Conservation (phyloP, 441 rosid species). For the Adansonia madagascariensis region DNA sequence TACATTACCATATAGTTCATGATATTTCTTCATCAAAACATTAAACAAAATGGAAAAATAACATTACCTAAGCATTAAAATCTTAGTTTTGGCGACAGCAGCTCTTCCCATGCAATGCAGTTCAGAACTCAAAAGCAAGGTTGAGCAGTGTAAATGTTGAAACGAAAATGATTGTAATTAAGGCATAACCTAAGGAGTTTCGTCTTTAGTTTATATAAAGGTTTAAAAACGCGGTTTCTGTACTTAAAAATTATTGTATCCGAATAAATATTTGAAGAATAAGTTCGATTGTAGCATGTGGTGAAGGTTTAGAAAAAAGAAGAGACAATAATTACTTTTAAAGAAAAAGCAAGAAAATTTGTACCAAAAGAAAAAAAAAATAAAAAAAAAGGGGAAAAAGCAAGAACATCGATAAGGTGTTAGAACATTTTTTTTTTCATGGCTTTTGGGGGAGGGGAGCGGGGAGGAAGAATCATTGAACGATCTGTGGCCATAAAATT, state of each 20-base stretch:
- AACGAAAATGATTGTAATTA: neutral
- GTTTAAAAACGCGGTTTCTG: slow-evolving; percentile 10
- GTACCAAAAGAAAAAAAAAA: no score
- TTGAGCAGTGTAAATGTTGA: neutral
- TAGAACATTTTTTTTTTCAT: neutral
- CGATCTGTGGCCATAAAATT: slow-evolving; percentile 6
- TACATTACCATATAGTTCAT: neutral
- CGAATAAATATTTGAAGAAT: neutral
- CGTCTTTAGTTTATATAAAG: neutral
- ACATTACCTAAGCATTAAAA: slow-evolving; percentile 31
- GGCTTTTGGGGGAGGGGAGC: neutral
- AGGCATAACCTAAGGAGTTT: neutral
- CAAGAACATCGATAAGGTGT: neutral
- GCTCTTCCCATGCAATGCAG: slow-evolving; percentile 30
- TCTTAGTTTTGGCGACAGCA: slow-evolving; percentile 24
- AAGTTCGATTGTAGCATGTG: neutral
- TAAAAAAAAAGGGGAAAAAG: neutral
- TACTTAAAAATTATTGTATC: neutral
- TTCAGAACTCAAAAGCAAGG: neutral
- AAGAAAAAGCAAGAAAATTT: neutral
- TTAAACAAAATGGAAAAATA: neutral
- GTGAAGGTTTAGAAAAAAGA: neutral
- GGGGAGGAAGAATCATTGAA: neutral
- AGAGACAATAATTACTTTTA: neutral
- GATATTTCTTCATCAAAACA: neutral